Evolutionary conservation across 345 rosid genomes (phyloP).

Genomic region (Salix caprea): DNA sequence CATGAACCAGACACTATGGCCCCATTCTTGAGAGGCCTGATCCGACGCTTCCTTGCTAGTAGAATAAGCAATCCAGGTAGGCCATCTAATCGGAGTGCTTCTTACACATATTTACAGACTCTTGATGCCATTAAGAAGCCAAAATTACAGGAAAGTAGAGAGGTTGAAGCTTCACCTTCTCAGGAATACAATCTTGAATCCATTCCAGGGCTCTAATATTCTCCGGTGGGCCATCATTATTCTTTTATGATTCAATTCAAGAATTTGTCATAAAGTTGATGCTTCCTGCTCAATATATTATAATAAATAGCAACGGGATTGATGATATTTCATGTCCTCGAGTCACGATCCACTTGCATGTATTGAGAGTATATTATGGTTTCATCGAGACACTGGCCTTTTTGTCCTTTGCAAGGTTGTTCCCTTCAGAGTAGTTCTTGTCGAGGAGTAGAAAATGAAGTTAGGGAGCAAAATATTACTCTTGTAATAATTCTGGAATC

Average conservation of each 20-base stretch:
- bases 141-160: slow-evolving; percentile 46
- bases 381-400: background rate
- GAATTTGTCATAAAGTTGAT: slow-evolving; percentile 4
- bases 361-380: background rate
- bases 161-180: slow-evolving; percentile 40
- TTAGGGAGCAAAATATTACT: background rate
- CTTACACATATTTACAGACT: slow-evolving; percentile 64
- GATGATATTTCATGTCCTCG: background rate
- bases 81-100: slow-evolving; percentile 48
- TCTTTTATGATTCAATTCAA: slow-evolving; percentile 1
- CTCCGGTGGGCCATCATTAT: slow-evolving; percentile 16
- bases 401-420: background rate
- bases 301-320: background rate
- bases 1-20: slow-evolving; percentile 96
- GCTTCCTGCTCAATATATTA: background rate
- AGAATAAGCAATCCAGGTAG: slow-evolving; percentile 77
- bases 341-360: background rate
- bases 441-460: background rate
- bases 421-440: background rate
- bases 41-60: slow-evolving; percentile 93
- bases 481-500: background rate
- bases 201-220: slow-evolving; percentile 72
- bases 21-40: slow-evolving; percentile 82
- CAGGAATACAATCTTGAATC: slow-evolving; percentile 87
- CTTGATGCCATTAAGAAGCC: slow-evolving; percentile 62